Evolutionary conservation across 805 yeast species (phyloP).

Genomic region (Brettanomyces bruxellensis): DNA sequence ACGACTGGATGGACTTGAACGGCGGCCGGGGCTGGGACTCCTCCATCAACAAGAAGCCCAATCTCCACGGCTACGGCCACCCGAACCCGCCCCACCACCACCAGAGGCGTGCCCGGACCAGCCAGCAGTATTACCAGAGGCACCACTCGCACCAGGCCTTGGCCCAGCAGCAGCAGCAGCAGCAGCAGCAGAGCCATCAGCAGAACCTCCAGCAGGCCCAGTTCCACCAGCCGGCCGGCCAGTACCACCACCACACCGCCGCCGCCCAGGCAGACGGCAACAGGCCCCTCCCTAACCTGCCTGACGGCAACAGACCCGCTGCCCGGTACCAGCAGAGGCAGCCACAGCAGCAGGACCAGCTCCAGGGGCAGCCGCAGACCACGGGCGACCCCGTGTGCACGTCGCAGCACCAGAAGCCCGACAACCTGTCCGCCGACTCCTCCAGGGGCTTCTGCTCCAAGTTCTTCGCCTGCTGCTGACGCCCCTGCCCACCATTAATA

Average conservation of each 20-base stretch:
- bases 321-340: constrained; percentile 1
- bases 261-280: constrained; percentile 10
- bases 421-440: constrained; percentile 12
- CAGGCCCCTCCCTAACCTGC: constrained; percentile 28
- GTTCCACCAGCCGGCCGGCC: not conserved
- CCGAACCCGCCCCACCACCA: constrained; percentile 70
- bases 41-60: constrained; percentile 81
- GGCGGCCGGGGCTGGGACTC: constrained; percentile 96
- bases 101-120: constrained; percentile 27
- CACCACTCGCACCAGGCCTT: constrained; percentile 10
- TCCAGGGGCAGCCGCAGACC: constrained; percentile 17
- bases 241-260: constrained; percentile 7
- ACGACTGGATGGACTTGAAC: constrained; percentile 96
- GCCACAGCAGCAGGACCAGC: not conserved
- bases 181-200: constrained; percentile 5
- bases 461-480: constrained; percentile 2
- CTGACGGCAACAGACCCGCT: constrained; percentile 10
- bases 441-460: constrained; percentile 20
- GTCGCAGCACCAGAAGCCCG: constrained; percentile 12
- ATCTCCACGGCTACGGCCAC: constrained; percentile 92
- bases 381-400: constrained; percentile 3
- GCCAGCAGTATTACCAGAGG: constrained; percentile 14
- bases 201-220: not conserved
- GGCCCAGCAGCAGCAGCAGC: constrained; percentile 11
- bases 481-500: not conserved